A percentile compares a stretch with the other conserved stretches of the same genome.
Conservation (phyloP, 345 rosid genomes). For the Salix suchowensis region DNA sequence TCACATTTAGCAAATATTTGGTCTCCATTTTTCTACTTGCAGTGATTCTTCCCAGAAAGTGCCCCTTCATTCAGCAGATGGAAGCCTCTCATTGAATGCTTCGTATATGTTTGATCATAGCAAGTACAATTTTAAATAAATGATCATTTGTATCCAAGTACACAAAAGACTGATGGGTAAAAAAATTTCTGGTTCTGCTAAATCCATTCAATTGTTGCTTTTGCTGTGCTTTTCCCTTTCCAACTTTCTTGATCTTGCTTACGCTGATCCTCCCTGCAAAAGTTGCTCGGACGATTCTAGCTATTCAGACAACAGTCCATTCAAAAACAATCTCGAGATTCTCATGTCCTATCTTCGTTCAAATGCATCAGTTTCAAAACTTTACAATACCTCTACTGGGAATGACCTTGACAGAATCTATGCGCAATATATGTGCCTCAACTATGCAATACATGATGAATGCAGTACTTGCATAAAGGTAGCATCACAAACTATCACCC, state of each 20-base stretch:
- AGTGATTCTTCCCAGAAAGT: too few relatives aligned
- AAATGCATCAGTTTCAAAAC: constrained; percentile 13
- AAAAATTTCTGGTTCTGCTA: too few relatives aligned
- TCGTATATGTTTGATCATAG: too few relatives aligned
- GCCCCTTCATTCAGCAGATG: too few relatives aligned
- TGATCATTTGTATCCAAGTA: too few relatives aligned
- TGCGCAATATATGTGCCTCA: constrained; percentile 35
- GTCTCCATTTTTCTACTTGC: too few relatives aligned
- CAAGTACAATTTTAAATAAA: too few relatives aligned
- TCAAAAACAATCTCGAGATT: not conserved
- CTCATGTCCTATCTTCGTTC: constrained; percentile 8
- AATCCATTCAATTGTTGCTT: too few relatives aligned
- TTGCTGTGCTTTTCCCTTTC: too few relatives aligned
- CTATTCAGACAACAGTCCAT: not conserved
- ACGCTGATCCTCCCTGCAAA: constrained; percentile 21
- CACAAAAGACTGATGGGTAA: too few relatives aligned
- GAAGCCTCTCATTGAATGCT: too few relatives aligned
- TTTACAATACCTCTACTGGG: constrained; percentile 16
- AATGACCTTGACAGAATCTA: constrained; percentile 13
- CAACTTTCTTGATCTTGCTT: not conserved
- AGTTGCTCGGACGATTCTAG: constrained; percentile 2
- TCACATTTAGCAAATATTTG: too few relatives aligned
- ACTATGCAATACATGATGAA: constrained; percentile 1
- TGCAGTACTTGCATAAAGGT: constrained; percentile 19
- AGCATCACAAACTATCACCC: constrained; percentile 21